These are phyloP conservation scores for Corymbia maculata DNA, from an alignment of 345 rosid genomes.

Conservation along the genomic window DNA sequence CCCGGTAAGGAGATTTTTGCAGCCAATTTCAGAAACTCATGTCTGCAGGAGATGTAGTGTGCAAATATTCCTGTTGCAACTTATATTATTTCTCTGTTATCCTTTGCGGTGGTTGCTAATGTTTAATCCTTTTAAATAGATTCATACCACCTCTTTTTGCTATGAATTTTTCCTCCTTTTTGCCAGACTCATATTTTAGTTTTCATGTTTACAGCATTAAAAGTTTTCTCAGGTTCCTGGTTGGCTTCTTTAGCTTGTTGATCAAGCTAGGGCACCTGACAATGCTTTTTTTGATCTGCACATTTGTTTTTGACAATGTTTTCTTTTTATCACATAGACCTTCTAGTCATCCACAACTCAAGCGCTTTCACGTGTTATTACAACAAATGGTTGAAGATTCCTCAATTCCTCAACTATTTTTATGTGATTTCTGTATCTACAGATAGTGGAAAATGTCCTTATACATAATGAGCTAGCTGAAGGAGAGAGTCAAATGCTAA, in stretches of 20 bases:
- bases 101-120: neutral
- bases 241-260: neutral
- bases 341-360: neutral
- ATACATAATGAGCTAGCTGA: slow-evolving; percentile 44
- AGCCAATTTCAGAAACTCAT: neutral
- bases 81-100: neutral
- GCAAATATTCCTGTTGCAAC: neutral
- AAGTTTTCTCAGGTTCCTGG: neutral
- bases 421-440: slow-evolving; percentile 2
- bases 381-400: neutral
- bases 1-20: neutral
- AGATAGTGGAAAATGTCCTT: slow-evolving; percentile 51
- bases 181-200: neutral
- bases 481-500: slow-evolving; percentile 23
- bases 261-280: neutral
- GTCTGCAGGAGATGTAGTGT: neutral
- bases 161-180: neutral
- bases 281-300: neutral
- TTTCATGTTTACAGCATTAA: neutral
- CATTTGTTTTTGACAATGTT: neutral
- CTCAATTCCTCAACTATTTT: neutral
- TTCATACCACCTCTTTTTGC: neutral
- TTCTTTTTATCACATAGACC: neutral
- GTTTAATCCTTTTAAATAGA: neutral
- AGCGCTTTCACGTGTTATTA: neutral